Base-by-base conservation (phyloP, 148 eudicot species). In the Nepenthes gracilis region DNA sequence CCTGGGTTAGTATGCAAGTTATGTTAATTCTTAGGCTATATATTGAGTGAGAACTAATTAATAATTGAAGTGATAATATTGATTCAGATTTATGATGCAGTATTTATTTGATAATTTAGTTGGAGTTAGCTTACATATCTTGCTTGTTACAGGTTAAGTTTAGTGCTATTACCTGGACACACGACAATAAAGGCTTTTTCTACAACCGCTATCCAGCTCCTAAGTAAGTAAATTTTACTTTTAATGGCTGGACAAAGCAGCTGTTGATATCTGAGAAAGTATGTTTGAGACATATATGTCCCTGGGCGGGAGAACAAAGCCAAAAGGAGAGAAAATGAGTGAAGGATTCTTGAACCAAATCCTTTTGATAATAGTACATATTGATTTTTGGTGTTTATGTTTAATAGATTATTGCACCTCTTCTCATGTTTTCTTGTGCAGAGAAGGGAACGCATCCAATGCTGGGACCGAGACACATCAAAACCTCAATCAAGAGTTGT, bases 401-500 rank as follows among this genome's bases (percentile, higher is more conserved):
- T 40, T 0, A 40, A 40, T 49, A 6, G 11, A 10, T 6, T 49
- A 10, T 49, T 49, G 3, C 10, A 49, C 53, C 12, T 49, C 15
- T 49, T 49, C 6, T 40, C 3, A 12, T 49, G 53, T 49, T 68
- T 60, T 59, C 59, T 64, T 71, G 68, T 76, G 60, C 63, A 93
- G 96, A 74, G 81, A 77, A 55, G 88, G 95, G 38, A 80, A 82
- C 52, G 70, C 71, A 54, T 64, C 88, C 65, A 96, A 93, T 75
- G 98, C 91, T 63, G 98, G 98, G 59, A 93, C 91, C 13, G 98
- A 93, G 81, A 89, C 94, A 36, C 74, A 84, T 70, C 74, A 79
- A 23, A 93, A 88, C 74, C 69, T 88, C 23, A 72, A 93, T 70
- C 95, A 88, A 58, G 88, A 86, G 72, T 40, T 88, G 50, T 93